Conservation (phyloP, 768 basidiomycete genomes). For the Agrocybe pediades region DNA sequence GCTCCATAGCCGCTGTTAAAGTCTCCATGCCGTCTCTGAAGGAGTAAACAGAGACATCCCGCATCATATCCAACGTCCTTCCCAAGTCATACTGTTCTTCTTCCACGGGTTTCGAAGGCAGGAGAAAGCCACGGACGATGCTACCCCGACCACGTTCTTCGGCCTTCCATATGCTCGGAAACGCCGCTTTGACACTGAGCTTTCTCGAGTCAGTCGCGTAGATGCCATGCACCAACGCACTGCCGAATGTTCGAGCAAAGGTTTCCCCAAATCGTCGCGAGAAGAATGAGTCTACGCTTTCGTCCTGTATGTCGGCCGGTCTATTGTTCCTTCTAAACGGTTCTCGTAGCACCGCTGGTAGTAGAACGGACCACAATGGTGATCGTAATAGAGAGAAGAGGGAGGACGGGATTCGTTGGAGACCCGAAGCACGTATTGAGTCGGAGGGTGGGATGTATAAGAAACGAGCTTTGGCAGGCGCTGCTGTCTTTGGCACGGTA, state of each 20-base stretch:
- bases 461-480: conserved; percentile 79
- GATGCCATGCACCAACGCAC: conserved; percentile 90
- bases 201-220: conserved; percentile 84
- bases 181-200: conserved; percentile 76
- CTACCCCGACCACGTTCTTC: conserved; percentile 72
- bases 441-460: conserved; percentile 50
- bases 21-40: conserved; percentile 76
- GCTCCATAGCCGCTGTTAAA: conserved; percentile 58
- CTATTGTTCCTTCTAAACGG: conserved; percentile 52
- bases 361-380: conserved; percentile 43
- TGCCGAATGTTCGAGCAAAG: conserved; percentile 72
- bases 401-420: conserved; percentile 52
- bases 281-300: conserved; percentile 80
- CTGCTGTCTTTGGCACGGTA: conserved; percentile 63
- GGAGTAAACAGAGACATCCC: conserved; percentile 75
- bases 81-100: conserved; percentile 41
- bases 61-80: conserved; percentile 46
- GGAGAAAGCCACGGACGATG: conserved; percentile 60
- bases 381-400: conserved; percentile 37
- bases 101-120: conserved; percentile 12
- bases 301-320: conserved; percentile 52
- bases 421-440: conserved; percentile 38
- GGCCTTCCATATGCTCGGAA: conserved; percentile 71
- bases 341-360: conserved; percentile 61
- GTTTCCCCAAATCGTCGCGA: conserved; percentile 68